Percentiles rank a stretch among this genome's conserved stretches.
Evolutionary conservation across 2,329 filamentous ascomycete species (phyloP).

Genomic region (Triangularia setosa): DNA sequence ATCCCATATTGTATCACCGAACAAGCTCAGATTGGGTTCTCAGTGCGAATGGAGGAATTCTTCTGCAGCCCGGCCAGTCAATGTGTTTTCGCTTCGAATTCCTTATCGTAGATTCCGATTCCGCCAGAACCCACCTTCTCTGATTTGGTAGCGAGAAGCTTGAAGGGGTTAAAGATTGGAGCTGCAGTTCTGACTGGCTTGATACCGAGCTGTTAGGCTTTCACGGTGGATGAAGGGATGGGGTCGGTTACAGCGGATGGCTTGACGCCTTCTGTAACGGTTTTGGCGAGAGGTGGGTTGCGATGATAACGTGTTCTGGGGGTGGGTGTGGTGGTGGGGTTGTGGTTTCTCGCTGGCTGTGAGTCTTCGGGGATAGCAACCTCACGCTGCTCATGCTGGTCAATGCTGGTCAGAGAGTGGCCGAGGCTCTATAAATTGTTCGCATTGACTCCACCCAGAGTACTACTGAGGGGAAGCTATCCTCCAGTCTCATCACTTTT

Average conservation of each 20-base stretch:
- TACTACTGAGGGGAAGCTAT: neutral
- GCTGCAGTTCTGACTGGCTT: neutral
- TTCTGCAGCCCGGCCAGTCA: neutral
- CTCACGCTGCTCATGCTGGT: neutral
- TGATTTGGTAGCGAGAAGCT: neutral
- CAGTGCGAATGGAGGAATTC: neutral
- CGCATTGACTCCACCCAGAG: neutral
- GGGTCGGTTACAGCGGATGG: neutral
- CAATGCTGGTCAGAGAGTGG: neutral
- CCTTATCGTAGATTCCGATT: neutral
- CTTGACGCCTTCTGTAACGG: neutral
- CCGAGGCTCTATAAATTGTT: neutral
- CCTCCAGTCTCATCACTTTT: too few relatives aligned
- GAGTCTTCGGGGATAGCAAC: neutral
- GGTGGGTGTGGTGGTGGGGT: neutral
- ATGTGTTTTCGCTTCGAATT: neutral
- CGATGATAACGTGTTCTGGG: neutral
- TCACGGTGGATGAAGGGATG: neutral
- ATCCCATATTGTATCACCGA: neutral
- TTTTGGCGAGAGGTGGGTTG: neutral
- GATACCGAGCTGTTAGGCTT: neutral
- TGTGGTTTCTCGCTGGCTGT: neutral
- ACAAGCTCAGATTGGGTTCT: neutral
- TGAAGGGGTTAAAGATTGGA: neutral
- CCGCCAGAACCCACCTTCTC: too few relatives aligned